Evolutionary conservation across 495 filamentous ascomycete genomes (phyloP), one percentile per base, ranked within the genome.

Genomic region (Penicillium coprophilum): DNA sequence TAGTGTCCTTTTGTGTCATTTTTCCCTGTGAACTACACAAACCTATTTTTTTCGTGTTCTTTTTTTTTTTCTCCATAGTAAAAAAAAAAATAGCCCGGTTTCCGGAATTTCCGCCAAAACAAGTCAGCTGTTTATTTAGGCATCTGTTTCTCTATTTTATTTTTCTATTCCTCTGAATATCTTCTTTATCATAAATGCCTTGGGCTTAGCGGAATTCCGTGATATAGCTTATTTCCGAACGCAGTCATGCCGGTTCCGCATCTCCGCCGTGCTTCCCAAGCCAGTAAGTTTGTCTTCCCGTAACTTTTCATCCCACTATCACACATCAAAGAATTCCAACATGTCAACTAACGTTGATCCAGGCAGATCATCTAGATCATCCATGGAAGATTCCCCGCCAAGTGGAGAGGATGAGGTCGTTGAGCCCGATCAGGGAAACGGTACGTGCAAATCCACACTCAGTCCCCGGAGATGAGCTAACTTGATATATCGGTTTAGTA

Each of bases 391-490:
- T 8, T 62, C 63, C n/a, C 43, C 56, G 20, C 45, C 30, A 21
- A 73, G 71, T 51, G 78, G 74, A 31, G 75, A 95, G 46, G 91
- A 95, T 69, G 91, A 95, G 68, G 75, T 89, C 38, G 86, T 93
- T 52, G 89, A 92, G 71, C 78, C 87, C 31, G 80, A 82, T 23
- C 79, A 82, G 71, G 80, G 80, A 65, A 82, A 82, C 79, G 77
- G 80, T 82, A 71, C 59, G 73, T 66, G 27, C 9, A 30, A 34
- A 55, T 12, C 36, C 45, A 10, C 47, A 21, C 6, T 30, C 6
- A 36, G 13, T 2, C 23, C 23, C 32, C 49, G 20, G 47, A 19
- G 12, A 31, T 10, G 30, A 24, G 44, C 53, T 58, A 39, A 58
- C 56, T 9, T 20, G 30, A 21, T 39, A 28, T n/a, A 6, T 11